Base-by-base conservation (phyloP, 768 basidiomycete species). In the Hysterangium stoloniferum region DNA sequence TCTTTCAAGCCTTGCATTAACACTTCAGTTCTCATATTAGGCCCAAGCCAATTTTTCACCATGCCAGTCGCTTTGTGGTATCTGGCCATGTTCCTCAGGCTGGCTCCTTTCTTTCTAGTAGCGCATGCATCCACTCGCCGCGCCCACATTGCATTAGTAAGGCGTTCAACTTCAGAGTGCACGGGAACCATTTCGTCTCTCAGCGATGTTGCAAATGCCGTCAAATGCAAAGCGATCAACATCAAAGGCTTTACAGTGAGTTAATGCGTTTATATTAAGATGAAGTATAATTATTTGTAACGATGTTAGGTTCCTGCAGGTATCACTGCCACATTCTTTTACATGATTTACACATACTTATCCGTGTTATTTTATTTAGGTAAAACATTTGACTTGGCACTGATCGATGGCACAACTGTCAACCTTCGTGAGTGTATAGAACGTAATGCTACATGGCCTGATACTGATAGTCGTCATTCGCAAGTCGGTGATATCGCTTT, bases 401-500 rank as follows among this genome's bases (percentile, higher is more conserved):
- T 83, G 29, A 52, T 67, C 34, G 56, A 62, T 22, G 76, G 76
- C 4, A 74, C 79, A 1, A 79, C 71, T 4, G 82, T 84, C 53
- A 81, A 75, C 43, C 63, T 84, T 63, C 62, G 80, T 80, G 56
- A 59, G 76, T 64, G 17, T 22, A 7, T 55, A 24, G 19, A 0
- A 15, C 9, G 31, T 17, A 11, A 35, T 12, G 3, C 27, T 45
- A 32, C 47, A 33, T 15, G 9, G 9, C 29, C 24, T 15, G n/a
- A 37, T 17, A 53, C 32, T 46, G 24, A 19, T 36, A 25, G 3
- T 34, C 34, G 28, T 34, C n/a, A 53, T 32, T 9, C n/a, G n/a
- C n/a, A 27, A 82, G 78, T 69, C 54, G 82, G 82, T 15, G 73
- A 83, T 28, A 69, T 84, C 38, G 56, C 61, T 20, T 84, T 85